These are phyloP conservation scores for Venturia nashicola DNA, from an alignment of 2,329 filamentous ascomycete species.

Conservation along the genomic window DNA sequence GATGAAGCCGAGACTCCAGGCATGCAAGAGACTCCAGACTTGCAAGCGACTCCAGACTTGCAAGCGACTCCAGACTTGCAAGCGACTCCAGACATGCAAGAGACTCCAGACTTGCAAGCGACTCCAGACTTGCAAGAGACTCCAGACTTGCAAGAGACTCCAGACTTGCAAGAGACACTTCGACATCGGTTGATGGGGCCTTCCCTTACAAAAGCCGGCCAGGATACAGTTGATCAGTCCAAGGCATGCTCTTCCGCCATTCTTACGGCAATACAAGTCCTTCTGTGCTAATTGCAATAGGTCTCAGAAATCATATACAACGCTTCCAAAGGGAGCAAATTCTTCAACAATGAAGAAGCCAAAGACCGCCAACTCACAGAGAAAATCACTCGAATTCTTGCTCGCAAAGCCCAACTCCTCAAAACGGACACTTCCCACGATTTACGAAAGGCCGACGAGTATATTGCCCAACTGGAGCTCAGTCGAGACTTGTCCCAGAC, in stretches of 20 bases:
- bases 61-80: not conserved
- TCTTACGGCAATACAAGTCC: not conserved
- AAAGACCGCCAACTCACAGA: slow-evolving; percentile 71
- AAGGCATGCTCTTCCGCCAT: slow-evolving; percentile 40
- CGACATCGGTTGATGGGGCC: slow-evolving; percentile 87
- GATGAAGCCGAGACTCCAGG: not conserved
- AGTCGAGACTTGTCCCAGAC: slow-evolving; percentile 70
- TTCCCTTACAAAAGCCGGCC: slow-evolving; percentile 84
- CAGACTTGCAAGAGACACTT: slow-evolving; percentile 32
- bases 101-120: not conserved
- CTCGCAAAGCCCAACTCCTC: slow-evolving; percentile 58
- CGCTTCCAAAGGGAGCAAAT: slow-evolving; percentile 91
- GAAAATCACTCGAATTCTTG: slow-evolving; percentile 72
- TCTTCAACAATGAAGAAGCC: slow-evolving; percentile 80
- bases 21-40: slow-evolving; percentile 24
- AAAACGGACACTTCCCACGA: slow-evolving; percentile 63
- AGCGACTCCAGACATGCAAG: not conserved
- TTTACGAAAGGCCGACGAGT: slow-evolving; percentile 64
- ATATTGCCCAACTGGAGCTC: slow-evolving; percentile 67
- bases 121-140: not conserved
- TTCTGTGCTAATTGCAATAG: slow-evolving; percentile 24
- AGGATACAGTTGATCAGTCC: slow-evolving; percentile 83
- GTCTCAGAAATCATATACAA: slow-evolving; percentile 96
- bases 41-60: not conserved
- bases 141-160: not conserved